Base-by-base conservation (phyloP, 345 rosid genomes). In the Isatis tinctoria region DNA sequence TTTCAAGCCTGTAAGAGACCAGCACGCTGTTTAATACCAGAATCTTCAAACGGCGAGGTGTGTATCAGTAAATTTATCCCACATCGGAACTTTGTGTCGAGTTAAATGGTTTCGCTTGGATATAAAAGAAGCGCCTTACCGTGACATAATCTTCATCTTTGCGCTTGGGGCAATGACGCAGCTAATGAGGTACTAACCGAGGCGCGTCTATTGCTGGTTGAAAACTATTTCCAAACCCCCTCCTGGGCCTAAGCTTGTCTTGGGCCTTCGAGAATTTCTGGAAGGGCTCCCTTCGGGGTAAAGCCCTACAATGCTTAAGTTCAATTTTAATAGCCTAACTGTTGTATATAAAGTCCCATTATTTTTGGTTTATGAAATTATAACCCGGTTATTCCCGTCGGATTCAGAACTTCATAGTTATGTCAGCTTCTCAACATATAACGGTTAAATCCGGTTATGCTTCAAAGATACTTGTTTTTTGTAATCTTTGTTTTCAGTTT, bases 211-310 rank as follows among this genome's bases (percentile, higher is more conserved):
- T 47, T 47, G 53, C 53, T 47, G 53, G 53, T 47, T 47, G 53
- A 47, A 54, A 54, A 54, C 60, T 54, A 54, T 54, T 54, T 54
- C 60, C 60, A 54, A 54, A 54, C 60, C 60, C 60, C 37, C 60
- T 54, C 60, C 60, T 54, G 12, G 60, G 60, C 39, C 60, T 54
- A 14, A 30, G 60, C 20, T 54, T 8, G 60, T 28, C 60, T 30
- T 56, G 40, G 60, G 61, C 61, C 39, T 30, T 30, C 39, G 61
- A 56, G 61, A 56, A 54, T 54, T 54, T 54, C 37, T 54, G 37
- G 60, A 54, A 54, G 60, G 37, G 6, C 20, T 54, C 60, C 60
- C 7, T 54, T 57, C 24, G 61, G 40, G 24, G 61, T 57, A 57
- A 57, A 57, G 26, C 61, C 61, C 61, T 57, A 57, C 61, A 32